Conservation (phyloP, 2,329 filamentous ascomycete species). For the Alternaria angustiovoidea region DNA sequence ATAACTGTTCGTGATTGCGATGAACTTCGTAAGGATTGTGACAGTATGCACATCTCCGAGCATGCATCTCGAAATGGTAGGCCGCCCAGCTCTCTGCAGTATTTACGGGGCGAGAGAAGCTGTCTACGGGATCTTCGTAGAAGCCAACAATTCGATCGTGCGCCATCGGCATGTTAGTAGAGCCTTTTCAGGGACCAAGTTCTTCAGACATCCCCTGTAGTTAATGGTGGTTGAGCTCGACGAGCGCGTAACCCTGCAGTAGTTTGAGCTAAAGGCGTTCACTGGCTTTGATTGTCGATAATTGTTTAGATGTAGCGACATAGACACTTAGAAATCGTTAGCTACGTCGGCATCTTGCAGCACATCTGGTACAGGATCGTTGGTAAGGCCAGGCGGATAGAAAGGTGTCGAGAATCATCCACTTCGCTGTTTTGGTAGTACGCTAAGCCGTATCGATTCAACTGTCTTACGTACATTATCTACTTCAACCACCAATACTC, state of each 20-base stretch:
- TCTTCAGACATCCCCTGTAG: no score
- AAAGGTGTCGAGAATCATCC: neutral
- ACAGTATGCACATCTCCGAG: no score
- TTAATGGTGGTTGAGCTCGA: no score
- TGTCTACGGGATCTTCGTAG: constrained; percentile 46
- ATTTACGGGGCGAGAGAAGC: constrained; percentile 53
- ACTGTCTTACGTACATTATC: neutral
- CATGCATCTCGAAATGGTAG: constrained; percentile 16
- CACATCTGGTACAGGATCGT: neutral
- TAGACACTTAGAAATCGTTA: neutral
- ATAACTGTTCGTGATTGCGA: no score
- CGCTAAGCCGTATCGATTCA: neutral
- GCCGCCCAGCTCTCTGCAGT: constrained; percentile 55
- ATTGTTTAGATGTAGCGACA: neutral
- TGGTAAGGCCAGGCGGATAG: neutral
- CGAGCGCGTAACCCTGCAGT: neutral
- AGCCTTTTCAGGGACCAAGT: no score
- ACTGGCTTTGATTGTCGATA: neutral
- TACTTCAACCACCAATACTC: neutral
- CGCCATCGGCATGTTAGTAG: no score
- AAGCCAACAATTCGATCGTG: constrained; percentile 44
- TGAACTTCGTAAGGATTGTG: no score
- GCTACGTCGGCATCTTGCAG: neutral
- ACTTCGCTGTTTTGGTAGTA: neutral
- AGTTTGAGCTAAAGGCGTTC: neutral